Base-by-base conservation (phyloP, 768 basidiomycete genomes). In the Dentipellis sp. region DNA sequence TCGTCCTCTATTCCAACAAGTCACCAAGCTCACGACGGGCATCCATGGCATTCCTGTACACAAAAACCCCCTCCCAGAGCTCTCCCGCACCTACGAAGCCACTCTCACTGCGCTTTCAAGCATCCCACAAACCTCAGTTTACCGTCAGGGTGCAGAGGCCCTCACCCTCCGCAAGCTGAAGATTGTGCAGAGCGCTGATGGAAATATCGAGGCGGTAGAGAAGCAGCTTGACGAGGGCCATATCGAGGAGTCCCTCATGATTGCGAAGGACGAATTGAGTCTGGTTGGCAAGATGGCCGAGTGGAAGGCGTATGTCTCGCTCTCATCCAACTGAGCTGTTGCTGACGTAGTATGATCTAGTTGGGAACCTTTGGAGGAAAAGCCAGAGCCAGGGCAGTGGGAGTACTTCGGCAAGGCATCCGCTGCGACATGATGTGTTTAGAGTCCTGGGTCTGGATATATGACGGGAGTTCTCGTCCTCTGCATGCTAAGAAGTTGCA, bases 281-380 rank as follows among this genome's bases (percentile, higher is more conserved):
- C 75, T 97, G 39, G 89, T 78, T 4, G 74, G 74, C 35, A 89
- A 89, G 72, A 89, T 97, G 86, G 66, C 86, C n/a, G 87, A 94
- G 66, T 98, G 92, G 93, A 95, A 94, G 74, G 81, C 89, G 94
- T 97, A 69, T 69, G 93, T 86, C 53, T n/a, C 17, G 53, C 29
- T 51, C 50, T 42, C 48, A 29, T 52, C 17, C 54, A 21, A 14
- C 14, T 23, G 22, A 16, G 3, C 22, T 56, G 21, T 56, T 52
- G 50, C 12, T 35, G 23, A n/a, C 45, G 42, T 56, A 53, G 59
- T 46, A 61, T 34, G 35, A 52, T 50, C 42, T 52, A 59, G 94
- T 39, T 97, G 92, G 93, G 94, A 95, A 68, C 78, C 89, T 14
- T 72, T 97, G 59, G 86, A 86, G 66, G 87, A 91, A 68, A 85